Percentiles rank a stretch among this genome's conserved stretches.
These are phyloP conservation scores for Colletotrichum sp. DNA, from an alignment of 2,329 filamentous ascomycete species.

Conservation along the genomic window DNA sequence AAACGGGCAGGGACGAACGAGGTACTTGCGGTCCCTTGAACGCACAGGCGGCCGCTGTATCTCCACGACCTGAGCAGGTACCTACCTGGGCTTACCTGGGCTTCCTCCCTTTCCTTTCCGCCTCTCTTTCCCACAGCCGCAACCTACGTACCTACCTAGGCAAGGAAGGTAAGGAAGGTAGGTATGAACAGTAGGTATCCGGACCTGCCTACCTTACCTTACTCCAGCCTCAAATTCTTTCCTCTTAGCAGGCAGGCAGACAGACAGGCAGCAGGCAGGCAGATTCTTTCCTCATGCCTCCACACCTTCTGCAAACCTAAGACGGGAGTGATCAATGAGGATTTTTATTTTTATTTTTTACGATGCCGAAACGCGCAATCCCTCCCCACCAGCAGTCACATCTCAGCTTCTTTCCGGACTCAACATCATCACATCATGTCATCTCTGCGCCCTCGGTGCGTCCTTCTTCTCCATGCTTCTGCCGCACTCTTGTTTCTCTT, in stretches of 20 bases:
- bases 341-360: neutral
- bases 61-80: neutral
- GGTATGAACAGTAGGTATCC: too few relatives aligned
- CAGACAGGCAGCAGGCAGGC: neutral
- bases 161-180: neutral
- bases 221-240: neutral
- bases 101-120: neutral
- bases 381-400: slow-evolving; percentile 1
- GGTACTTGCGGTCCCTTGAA: slow-evolving; percentile 4
- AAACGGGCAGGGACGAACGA: neutral
- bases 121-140: neutral
- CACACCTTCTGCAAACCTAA: neutral
- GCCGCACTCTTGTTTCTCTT: neutral
- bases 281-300: neutral
- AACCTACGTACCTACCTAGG: neutral
- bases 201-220: neutral
- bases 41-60: slow-evolving; percentile 19
- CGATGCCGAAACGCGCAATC: slow-evolving; percentile 4
- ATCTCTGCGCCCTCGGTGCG: neutral
- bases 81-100: neutral
- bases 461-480: neutral
- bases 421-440: slow-evolving; percentile 8
- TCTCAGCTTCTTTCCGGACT: neutral
- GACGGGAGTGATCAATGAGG: neutral
- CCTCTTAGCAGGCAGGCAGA: neutral